Conservation (phyloP, 1,284 basidiomycete species). For the Apiotrichum sp. region DNA sequence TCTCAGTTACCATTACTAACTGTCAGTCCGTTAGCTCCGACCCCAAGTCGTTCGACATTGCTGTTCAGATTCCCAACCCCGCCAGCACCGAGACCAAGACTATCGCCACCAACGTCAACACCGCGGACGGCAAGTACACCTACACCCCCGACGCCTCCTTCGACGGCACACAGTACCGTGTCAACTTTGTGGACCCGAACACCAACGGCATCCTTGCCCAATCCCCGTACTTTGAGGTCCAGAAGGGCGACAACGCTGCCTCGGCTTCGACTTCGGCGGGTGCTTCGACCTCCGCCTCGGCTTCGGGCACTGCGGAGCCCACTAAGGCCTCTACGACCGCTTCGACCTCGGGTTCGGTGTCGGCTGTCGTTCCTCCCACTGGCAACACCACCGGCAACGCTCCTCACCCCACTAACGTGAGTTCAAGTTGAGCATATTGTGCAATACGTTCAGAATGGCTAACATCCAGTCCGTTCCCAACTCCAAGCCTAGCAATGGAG, state of each 20-base stretch:
- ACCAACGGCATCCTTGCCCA: slow-evolving; percentile 37
- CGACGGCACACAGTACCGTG: slow-evolving; percentile 24
- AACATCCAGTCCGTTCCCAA: background rate
- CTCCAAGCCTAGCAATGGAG: slow-evolving; percentile 3
- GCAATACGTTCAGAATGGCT: too few species aligned
- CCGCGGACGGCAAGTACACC: slow-evolving; percentile 29
- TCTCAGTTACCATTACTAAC: too few species aligned
- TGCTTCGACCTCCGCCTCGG: slow-evolving; percentile 7
- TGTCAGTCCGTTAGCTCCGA: background rate
- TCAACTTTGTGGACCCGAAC: slow-evolving; percentile 21
- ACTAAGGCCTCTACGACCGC: background rate
- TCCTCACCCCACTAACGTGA: background rate
- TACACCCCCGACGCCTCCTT: slow-evolving; percentile 28
- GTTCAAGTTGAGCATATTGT: background rate
- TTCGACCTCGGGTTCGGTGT: background rate
- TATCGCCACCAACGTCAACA: slow-evolving; percentile 26
- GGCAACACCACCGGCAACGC: background rate
- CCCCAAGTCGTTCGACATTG: slow-evolving; percentile 24
- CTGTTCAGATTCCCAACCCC: slow-evolving; percentile 24
- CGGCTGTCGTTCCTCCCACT: background rate
- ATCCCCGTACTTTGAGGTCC: slow-evolving; percentile 33
- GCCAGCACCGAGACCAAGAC: slow-evolving; percentile 38
- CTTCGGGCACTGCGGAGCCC: slow-evolving; percentile 2
- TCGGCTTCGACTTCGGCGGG: background rate
- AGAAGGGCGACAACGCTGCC: slow-evolving; percentile 14